Evolutionary conservation across 805 yeast species (phyloP).

Genomic region (Pichia occidentalis): DNA sequence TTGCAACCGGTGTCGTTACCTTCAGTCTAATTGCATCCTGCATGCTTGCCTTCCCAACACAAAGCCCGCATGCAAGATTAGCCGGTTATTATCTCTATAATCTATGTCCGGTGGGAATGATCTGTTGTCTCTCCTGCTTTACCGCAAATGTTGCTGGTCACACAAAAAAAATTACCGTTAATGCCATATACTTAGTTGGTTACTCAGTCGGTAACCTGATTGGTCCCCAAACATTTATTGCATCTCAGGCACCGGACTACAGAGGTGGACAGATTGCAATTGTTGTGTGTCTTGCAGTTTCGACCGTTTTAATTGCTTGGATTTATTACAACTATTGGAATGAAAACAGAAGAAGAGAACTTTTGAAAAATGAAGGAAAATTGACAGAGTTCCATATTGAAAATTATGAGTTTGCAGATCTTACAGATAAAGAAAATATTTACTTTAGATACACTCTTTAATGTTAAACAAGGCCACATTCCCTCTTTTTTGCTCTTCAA

Average conservation of each 20-base stretch:
- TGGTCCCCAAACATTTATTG: conserved; percentile 66
- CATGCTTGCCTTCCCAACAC: conserved; percentile 19
- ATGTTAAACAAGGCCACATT: background rate
- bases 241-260: conserved; percentile 51
- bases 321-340: conserved; percentile 16
- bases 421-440: conserved; percentile 14
- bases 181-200: conserved; percentile 53
- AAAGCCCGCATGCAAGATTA: conserved; percentile 17
- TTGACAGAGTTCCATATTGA: conserved; percentile 5
- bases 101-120: conserved; percentile 3
- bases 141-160: conserved; percentile 61
- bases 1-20: conserved; percentile 17
- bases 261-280: conserved; percentile 42
- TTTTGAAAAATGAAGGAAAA: conserved; percentile 8
- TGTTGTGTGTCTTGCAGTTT: conserved; percentile 26
- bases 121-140: conserved; percentile 32
- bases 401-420: conserved; percentile 11
- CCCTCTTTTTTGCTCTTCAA: too few species aligned
- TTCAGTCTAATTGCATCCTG: conserved; percentile 13
- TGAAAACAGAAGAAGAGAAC: conserved; percentile 16
- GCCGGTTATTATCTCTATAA: conserved; percentile 5
- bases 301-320: conserved; percentile 18
- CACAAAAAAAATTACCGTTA: conserved; percentile 59
- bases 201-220: conserved; percentile 64
- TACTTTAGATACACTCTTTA: conserved; percentile 11